Evolutionary conservation across 495 filamentous ascomycete genomes (phyloP), one percentile per base, ranked within the genome.

Genomic region (Mycothermus thermophilus): DNA sequence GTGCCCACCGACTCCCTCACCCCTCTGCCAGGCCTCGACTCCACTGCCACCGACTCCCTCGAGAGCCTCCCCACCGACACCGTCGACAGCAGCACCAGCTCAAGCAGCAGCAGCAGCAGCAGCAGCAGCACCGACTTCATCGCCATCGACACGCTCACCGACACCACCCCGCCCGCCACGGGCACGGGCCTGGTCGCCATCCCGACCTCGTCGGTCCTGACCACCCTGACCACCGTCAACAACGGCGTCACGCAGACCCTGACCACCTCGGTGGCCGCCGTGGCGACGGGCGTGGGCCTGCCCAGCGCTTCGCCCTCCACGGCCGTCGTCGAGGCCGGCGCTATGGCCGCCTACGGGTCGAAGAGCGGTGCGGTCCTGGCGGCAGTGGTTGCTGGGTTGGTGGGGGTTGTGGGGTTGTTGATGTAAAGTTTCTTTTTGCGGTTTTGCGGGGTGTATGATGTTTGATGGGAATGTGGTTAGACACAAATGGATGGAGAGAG

Each of bases 221-320:
- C 30, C 9, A 39, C 37, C 8, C 23, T 39, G 17, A 39, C 37
- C 17, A 39, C 30, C 14, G 30, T 39, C 23, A 29, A 9, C 4
- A 14, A 33, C 13, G 37, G 37, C 3, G 37, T 39, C 1, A 39
- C 37, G n/a, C 9, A 23, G 3, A 39, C 37, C 9, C 6, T 39
- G 25, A 13, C 33, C 2, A 39, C 37, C 3, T 18, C 30, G 0
- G 17, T 29, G 3, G 37, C 37, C 20, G 36, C 35, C 0, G 20
- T 16, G 37, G 30, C 32, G 37, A 39, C 37, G 1, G 29, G n/a
- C 8, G 4, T 10, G 1, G 27, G 13, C 22, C 6, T 11, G 22
- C 6, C 22, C 6, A 25, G 6, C 22, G 22, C 6, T 25, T 25
- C 22, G 22, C 22, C 11, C 22, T 6, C 22, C 22, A 25, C 22